These are phyloP conservation scores for Colletotrichum tabaci DNA, from an alignment of 2,329 filamentous ascomycete genomes.

Conservation along the genomic window DNA sequence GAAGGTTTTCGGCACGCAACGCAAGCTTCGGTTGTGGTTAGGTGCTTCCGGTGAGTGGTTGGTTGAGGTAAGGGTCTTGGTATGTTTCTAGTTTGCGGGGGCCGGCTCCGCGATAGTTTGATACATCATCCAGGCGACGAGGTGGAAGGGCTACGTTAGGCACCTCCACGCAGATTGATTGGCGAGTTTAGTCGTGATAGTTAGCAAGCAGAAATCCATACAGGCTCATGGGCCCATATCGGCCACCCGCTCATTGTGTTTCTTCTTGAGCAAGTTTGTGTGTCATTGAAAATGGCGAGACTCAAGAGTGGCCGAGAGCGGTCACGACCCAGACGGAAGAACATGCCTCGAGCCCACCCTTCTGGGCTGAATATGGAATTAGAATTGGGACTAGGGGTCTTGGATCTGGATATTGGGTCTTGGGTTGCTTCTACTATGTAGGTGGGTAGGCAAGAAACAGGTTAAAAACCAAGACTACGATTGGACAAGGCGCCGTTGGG, in stretches of 20 bases:
- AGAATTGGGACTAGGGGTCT: background rate
- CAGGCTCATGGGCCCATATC: background rate
- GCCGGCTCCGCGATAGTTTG: conserved; percentile 26
- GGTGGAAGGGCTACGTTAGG: background rate
- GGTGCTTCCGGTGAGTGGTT: conserved; percentile 10
- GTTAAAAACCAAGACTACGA: background rate
- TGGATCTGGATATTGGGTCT: background rate
- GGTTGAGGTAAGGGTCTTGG: conserved; percentile 24
- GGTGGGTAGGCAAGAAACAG: background rate
- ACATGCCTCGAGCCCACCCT: too few species aligned
- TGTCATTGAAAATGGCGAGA: conserved; percentile 17
- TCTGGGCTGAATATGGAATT: background rate
- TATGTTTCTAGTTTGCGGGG: conserved; percentile 28
- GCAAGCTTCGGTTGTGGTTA: background rate
- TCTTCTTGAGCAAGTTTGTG: conserved; percentile 32
- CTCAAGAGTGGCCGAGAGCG: background rate
- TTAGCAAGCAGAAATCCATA: background rate
- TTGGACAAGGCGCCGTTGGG: background rate
- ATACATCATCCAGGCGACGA: background rate
- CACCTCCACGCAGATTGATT: background rate
- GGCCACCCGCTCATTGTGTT: conserved; percentile 5
- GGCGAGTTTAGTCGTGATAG: background rate
- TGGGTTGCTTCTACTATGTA: background rate
- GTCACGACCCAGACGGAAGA: background rate
- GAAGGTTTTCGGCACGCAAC: conserved; percentile 15